These are phyloP conservation scores for Hygrocybe coccinea DNA, from an alignment of 768 basidiomycete genomes.

Conservation along the genomic window DNA sequence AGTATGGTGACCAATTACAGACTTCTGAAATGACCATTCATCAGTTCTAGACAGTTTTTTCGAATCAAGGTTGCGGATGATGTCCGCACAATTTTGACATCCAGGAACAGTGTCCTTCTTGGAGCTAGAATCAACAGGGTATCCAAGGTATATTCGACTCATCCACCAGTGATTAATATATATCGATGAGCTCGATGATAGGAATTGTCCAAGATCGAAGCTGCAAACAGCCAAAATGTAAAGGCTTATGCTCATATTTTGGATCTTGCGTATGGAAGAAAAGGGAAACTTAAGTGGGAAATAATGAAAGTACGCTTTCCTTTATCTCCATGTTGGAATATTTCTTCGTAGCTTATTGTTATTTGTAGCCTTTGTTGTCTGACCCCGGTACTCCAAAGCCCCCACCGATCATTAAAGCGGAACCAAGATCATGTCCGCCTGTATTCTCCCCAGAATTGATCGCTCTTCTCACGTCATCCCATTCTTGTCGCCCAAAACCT, in stretches of 20 bases:
- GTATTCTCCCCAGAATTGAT: constrained; percentile 57
- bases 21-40: constrained; percentile 4
- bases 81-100: constrained; percentile 42
- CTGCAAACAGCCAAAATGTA: constrained; percentile 47
- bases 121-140: constrained; percentile 46
- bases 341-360: constrained; percentile 1
- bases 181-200: constrained; percentile 23
- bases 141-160: constrained; percentile 37
- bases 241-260: constrained; percentile 55
- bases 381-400: constrained; percentile 40
- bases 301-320: constrained; percentile 51
- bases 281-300: constrained; percentile 65
- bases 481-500: constrained; percentile 44
- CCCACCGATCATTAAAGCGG: constrained; percentile 46
- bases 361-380: constrained; percentile 49
- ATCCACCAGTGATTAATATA: not conserved
- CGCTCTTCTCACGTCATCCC: constrained; percentile 53
- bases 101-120: constrained; percentile 26
- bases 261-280: constrained; percentile 70
- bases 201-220: constrained; percentile 50
- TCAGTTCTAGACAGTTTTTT: constrained; percentile 55
- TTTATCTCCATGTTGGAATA: not conserved
- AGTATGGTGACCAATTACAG: constrained; percentile 24
- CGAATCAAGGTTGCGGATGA: constrained; percentile 55
- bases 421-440: constrained; percentile 58